Base-by-base conservation (phyloP, 164 flowering plant genomes). In the Aristolochia contorta region DNA sequence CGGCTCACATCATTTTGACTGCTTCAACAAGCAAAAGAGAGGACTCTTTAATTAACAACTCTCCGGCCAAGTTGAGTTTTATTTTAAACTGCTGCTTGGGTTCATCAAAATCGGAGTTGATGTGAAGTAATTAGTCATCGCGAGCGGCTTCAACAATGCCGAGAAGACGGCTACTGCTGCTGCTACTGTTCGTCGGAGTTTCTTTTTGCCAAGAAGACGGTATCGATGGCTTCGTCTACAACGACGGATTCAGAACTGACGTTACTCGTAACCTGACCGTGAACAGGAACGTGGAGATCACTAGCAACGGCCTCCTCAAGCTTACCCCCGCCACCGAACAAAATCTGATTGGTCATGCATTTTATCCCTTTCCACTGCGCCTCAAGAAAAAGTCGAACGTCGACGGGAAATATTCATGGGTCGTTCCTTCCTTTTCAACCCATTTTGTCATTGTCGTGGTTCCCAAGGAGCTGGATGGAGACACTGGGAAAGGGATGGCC, bases 401-500 rank as follows among this genome's bases (percentile, higher is more conserved):
- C 2, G 69, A 20, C 50, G 22, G 18, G 16, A 16, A 16, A 6
- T n/a, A n/a, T n/a, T 23, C 0, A 15, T 13, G 24, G 22, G 22
- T 12, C 21, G 54, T 50, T 50, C 60, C 70, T 47, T 82, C 86
- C 6, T 82, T 82, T 72, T 75, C 70, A 70, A 76, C 82, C 7
- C 19, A 43, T 41, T 80, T 82, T 51, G 82, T 77, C 18, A 80
- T 82, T 53, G 65, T 72, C 0, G 72, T 80, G 2, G 65, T 65
- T 16, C 57, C 79, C n/a, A n/a, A n/a, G 1, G 48, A 66, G 5
- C 21, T 55, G 16, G 20, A 64, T 1, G 57, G 62, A 22, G 14
- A 15, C 0, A 82, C 84, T 3, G 67, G 72, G 3, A 73, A 59
- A 55, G 86, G 86, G 61, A 57, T 82, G 6, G 78, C 79, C 25